Evolutionary conservation across 106 monocot species (phyloP).

Genomic region (Ottelia alismoides): DNA sequence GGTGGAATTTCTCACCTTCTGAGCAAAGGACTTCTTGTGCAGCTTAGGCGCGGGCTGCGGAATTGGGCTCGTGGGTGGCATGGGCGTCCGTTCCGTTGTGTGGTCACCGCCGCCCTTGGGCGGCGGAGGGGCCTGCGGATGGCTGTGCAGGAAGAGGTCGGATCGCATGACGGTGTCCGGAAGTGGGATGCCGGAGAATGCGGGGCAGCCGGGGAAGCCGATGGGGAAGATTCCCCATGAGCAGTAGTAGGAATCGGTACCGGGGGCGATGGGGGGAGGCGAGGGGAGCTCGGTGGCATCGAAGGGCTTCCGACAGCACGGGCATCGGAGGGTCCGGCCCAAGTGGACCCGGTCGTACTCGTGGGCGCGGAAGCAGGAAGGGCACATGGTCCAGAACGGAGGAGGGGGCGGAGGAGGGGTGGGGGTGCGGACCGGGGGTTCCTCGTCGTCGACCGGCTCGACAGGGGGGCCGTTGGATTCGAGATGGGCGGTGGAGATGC

Average conservation of each 20-base stretch:
- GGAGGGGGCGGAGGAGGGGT: not conserved
- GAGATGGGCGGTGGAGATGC: constrained; percentile 3
- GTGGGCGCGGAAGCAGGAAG: constrained; percentile 30
- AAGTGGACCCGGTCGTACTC: constrained; percentile 30
- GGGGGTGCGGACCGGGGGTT: not conserved
- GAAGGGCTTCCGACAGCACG: not conserved
- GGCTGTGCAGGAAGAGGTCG: not conserved
- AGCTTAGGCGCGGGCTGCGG: not conserved
- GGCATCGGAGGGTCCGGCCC: constrained; percentile 23
- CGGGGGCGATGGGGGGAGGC: constrained; percentile 39
- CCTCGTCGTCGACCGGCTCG: too few species aligned
- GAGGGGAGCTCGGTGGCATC: constrained; percentile 6
- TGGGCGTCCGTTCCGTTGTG: too few species aligned
- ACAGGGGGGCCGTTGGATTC: not conserved
- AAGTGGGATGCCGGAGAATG: not conserved
- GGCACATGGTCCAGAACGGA: constrained; percentile 52
- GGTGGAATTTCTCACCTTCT: too few species aligned
- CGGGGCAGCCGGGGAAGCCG: constrained; percentile 11
- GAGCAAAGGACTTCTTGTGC: too few species aligned
- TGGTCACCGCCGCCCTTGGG: not conserved
- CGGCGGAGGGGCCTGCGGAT: constrained; percentile 5
- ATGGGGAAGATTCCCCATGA: constrained; percentile 55
- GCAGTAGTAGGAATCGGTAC: constrained; percentile 49
- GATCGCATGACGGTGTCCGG: not conserved
- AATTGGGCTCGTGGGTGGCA: not conserved